Evolutionary conservation across 129 eudicot species (phyloP).

Genomic region (Scalesia atractyloides): DNA sequence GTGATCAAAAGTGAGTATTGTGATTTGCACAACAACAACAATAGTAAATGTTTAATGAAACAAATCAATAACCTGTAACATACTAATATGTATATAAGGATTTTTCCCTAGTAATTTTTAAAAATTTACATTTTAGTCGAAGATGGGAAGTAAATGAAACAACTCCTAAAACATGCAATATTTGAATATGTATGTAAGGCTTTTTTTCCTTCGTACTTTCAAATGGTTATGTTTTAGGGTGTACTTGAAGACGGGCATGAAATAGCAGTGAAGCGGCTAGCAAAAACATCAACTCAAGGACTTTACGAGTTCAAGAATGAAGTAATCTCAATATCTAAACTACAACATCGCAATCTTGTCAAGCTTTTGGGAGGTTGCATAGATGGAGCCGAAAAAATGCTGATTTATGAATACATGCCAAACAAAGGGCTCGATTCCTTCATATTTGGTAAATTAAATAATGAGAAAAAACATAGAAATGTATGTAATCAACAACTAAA

Average conservation of each 20-base stretch:
- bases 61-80: background rate
- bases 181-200: background rate
- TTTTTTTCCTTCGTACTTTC: background rate
- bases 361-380: slow-evolving; percentile 45
- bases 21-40: background rate
- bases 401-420: too few species aligned
- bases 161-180: background rate
- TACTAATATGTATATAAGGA: background rate
- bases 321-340: too few species aligned
- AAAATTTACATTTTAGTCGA: slow-evolving; percentile 6
- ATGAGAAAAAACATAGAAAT: background rate
- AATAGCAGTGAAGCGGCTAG: too few species aligned
- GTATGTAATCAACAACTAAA: background rate
- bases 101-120: background rate
- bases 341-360: slow-evolving; percentile 42
- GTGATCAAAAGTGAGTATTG: background rate
- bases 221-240: slow-evolving; percentile 23
- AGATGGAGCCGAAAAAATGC: background rate
- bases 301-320: too few species aligned
- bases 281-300: too few species aligned
- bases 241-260: too few species aligned
- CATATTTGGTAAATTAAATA: slow-evolving; percentile 20
- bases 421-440: too few species aligned
- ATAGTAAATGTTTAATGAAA: background rate
- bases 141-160: background rate